These are phyloP conservation scores for Hanseniaspora meyeri DNA, from an alignment of 805 yeast genomes.

Conservation along the genomic window DNA sequence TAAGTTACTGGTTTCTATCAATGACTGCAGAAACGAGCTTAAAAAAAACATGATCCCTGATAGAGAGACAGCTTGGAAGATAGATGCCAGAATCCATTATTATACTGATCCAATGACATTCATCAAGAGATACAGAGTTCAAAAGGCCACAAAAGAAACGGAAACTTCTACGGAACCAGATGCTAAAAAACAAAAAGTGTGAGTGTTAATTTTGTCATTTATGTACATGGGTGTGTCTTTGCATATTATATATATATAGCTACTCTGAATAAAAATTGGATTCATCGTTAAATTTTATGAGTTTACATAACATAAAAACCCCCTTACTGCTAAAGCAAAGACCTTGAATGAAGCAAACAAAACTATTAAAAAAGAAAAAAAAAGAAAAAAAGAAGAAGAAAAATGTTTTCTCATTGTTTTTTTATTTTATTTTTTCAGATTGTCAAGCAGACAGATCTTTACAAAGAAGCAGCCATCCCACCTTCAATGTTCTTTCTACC, in stretches of 20 bases:
- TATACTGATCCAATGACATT: constrained; percentile 47
- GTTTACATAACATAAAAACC: no score
- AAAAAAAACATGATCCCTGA: constrained; percentile 35
- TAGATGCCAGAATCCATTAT: constrained; percentile 53
- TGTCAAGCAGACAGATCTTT: background rate
- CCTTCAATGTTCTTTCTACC: constrained; percentile 31
- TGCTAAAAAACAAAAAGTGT: constrained; percentile 5
- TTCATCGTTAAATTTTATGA: no score
- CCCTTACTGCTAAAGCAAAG: background rate
- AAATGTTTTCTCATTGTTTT: background rate
- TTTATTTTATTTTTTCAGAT: background rate
- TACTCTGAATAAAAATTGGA: background rate
- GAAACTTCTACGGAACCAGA: constrained; percentile 1
- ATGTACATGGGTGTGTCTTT: constrained; percentile 1
- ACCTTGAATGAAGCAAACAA: background rate
- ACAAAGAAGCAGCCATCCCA: constrained; percentile 3
- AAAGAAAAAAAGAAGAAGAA: background rate
- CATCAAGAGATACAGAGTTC: constrained; percentile 42
- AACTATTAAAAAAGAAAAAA: background rate
- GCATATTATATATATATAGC: background rate
- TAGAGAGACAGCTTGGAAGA: constrained; percentile 48
- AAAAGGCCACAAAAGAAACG: constrained; percentile 20
- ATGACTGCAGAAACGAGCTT: constrained; percentile 37
- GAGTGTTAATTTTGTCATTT: background rate
- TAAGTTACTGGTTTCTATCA: constrained; percentile 35